These are phyloP conservation scores for Botrytis cinerea DNA, from an alignment of 2,329 filamentous ascomycete species.

Conservation along the genomic window DNA sequence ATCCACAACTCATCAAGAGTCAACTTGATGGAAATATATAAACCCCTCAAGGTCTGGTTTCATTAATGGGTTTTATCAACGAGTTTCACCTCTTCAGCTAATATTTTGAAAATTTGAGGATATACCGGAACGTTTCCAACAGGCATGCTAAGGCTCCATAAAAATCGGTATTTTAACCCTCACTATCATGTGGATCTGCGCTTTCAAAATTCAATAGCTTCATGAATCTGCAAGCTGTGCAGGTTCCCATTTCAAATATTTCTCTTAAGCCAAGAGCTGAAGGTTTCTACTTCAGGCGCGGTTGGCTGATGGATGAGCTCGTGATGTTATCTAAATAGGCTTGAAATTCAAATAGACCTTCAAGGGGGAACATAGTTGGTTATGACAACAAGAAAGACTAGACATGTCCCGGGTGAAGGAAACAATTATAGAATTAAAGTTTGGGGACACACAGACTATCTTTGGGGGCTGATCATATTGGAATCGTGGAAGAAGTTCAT, in stretches of 20 bases:
- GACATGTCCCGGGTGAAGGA: neutral
- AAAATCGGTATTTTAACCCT: neutral
- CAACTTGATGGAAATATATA: neutral
- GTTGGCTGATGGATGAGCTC: neutral
- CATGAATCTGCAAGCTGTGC: neutral
- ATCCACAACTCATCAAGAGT: neutral
- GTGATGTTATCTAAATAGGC: neutral
- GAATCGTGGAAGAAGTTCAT: neutral
- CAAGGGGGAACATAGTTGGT: neutral
- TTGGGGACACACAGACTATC: neutral
- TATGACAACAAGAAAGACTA: neutral
- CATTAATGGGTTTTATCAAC: neutral
- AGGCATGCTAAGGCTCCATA: neutral
- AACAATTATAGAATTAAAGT: neutral
- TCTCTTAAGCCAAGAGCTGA: neutral
- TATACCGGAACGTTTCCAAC: neutral
- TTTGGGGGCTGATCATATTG: neutral
- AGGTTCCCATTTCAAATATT: neutral
- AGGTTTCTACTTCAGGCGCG: neutral
- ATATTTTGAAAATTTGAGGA: neutral
- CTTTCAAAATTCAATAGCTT: neutral
- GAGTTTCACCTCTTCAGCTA: neutral
- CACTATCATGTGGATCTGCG: neutral
- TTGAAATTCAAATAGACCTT: neutral
- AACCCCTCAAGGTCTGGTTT: neutral